Evolutionary conservation across 768 basidiomycete species (phyloP), one percentile per base, ranked within the genome.

Genomic region (Rickenella mellea): DNA sequence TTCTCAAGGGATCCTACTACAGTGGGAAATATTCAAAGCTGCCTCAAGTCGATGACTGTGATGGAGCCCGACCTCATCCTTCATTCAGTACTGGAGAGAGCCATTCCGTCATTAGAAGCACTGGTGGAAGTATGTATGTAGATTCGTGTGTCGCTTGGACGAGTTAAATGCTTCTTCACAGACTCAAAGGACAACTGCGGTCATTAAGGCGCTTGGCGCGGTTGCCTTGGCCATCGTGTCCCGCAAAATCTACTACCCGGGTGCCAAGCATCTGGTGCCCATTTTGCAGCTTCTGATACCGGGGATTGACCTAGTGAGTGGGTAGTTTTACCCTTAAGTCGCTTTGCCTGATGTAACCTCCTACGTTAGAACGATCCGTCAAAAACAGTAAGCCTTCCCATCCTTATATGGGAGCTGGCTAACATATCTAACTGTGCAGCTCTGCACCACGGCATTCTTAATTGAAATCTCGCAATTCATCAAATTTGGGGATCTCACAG

Each of bases 11-110:
- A 90, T 55, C 67, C 72, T 38, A 68, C 72, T 8, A 84, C 86
- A 1, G 80, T 84, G 22, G 61, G 69, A 12, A 85, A 89, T 49
- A 80, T 89, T 31, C 81, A 87, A 55, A 77, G 77, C 30, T 81
- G 83, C 44, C 62, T 93, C 48, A 88, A 88, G 60, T 84, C 80
- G 14, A 78, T 91, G 78, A 76, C 78, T 43, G 60, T 81, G 32
- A 78, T 89, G 71, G 89, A 92, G 50, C 89, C 91, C 1, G 86
- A 89, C 55, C 67, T 94, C 17, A 80, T 93, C 49, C 65, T 93
- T 31, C 78, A 81, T 33, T 78, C 87, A 0, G 72, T 93, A 30
- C 60, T 93, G 45, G 88, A 93, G 56, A 70, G 89, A 41, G 86
- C 87, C 8, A 78, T 84, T 5, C 87, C 89, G 1, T 84, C 88